Evolutionary conservation across 2,329 filamentous ascomycete genomes (phyloP), one percentile per base, ranked within the genome.

Genomic region (Exophiala lecanii-corni): DNA sequence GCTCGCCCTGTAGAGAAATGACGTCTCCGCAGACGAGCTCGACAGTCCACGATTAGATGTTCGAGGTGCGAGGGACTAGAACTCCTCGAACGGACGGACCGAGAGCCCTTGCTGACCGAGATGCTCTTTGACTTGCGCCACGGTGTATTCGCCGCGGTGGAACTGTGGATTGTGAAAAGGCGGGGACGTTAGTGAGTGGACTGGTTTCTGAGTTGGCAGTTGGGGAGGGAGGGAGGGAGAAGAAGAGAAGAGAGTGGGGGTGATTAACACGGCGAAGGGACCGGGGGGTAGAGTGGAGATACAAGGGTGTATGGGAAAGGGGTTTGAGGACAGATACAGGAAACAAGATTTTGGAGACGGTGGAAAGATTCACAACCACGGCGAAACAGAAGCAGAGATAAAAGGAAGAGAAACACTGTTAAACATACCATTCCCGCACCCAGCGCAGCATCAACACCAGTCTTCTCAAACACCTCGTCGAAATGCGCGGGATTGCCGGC

Each of bases 131-230:
- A 98, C 92, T 59, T 97, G 82, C 63, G 81, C 82, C 12, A 98
- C 91, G 0, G 89, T 95, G 66, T 91, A 98, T 70, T 98, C 91
- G 26, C 84, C 87, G 36, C 92, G 74, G 69, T 98, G 92, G 67
- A 98, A 98, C 76, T 80, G 39, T 19, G 10, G 12, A 4, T 7
- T 19, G 37, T 2, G 26, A 25, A 31, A 40, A 55, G 50, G 53
- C 46, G 23, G 39, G 15, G 39, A 41, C 10, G 39, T 16, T 43
- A 28, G 25, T 28, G 25, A n/a, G n/a, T n/a, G n/a, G n/a, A n/a
- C n/a, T n/a, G n/a, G n/a, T n/a, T n/a, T n/a, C n/a, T n/a, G n/a
- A n/a, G n/a, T n/a, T n/a, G n/a, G n/a, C n/a, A n/a, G n/a, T n/a
- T n/a, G n/a, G n/a, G n/a, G n/a, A n/a, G n/a, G n/a, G n/a, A n/a